Percentiles rank a stretch among this genome's conserved stretches.
Conservation (phyloP, 305 asterid genomes). For the Fraxinus sp. region DNA sequence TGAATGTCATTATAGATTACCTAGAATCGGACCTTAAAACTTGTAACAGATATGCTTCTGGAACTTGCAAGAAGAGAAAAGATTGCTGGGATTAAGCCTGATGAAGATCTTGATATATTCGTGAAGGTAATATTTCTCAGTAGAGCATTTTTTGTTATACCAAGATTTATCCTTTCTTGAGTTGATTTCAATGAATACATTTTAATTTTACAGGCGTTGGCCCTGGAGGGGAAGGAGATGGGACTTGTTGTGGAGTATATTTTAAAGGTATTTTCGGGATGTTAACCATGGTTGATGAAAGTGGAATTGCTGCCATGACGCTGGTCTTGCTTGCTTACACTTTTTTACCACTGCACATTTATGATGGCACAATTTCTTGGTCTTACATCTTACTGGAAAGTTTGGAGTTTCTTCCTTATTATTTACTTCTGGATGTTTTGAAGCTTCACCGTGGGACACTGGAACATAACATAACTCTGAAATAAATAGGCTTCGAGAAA, state of each 20-base stretch:
- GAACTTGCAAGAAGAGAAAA: constrained; percentile 95
- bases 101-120: constrained; percentile 92
- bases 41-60: constrained; percentile 81
- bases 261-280: constrained; percentile 63
- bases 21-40: constrained; percentile 38
- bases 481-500: neutral
- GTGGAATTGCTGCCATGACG: constrained; percentile 1
- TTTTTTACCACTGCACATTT: neutral
- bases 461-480: neutral
- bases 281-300: constrained; percentile 20
- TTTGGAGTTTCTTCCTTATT: neutral
- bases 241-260: constrained; percentile 81
- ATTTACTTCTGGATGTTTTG: neutral
- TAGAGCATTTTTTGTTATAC: neutral
- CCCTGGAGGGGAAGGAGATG: constrained; percentile 79
- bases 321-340: neutral
- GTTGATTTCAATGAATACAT: constrained; percentile 12
- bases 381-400: neutral
- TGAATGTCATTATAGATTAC: constrained; percentile 24
- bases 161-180: neutral
- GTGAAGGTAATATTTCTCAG: constrained; percentile 57
- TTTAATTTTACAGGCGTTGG: constrained; percentile 56
- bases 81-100: constrained; percentile 78
- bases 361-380: neutral
- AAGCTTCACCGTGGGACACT: neutral